Evolutionary conservation across 208 protist genomes (phyloP), one percentile per base, ranked within the genome.

Genomic region (Trypanosoma cruzi): DNA sequence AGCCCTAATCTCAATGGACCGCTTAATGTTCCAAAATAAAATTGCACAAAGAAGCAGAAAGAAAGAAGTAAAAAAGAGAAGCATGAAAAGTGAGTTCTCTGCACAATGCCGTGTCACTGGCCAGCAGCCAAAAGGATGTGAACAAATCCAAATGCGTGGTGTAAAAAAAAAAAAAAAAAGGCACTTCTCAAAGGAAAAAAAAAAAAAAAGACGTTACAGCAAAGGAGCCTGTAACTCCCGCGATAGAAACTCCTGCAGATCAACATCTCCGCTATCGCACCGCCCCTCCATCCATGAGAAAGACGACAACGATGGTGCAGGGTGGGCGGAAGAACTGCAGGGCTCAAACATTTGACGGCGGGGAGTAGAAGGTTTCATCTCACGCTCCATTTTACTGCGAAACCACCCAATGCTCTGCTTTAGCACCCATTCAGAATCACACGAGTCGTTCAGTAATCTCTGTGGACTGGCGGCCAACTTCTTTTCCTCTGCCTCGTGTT

Each of bases 161-260:
- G 40, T 7, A 44, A 14, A 20, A 14, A 7, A 44, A 16, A 14
- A 14, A 3, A 14, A 7, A 44, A 3, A 44, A 7, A 44, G 13
- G 18, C 40, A 44, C 4, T 1, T n/a, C n/a, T n/a, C n/a, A n/a
- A n/a, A n/a, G n/a, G 0, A 57, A 20, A 71, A 55, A 0, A 37
- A 31, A 64, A 42, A 54, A 55, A 32, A 20, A 26, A 58, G 36
- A 37, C 28, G 20, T 55, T 56, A 71, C 8, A 22, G 46, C n/a
- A 54, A 32, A 57, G 57, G 44, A 32, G 42, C 55, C 6, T n/a
- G 46, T 22, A 71, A 28, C 56, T 71, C 57, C 36, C 56, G 55
- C 46, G 13, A 24, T 18, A 71, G 66, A 64, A 71, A 71, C 10
- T 57, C 57, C 46, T 63, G 44, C 57, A 71, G 24, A 58, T 56